Percentiles rank a stretch among this genome's conserved stretches.
These are phyloP conservation scores for Diplotaxis tenuifolia DNA, from an alignment of 345 rosid genomes.

Conservation along the genomic window DNA sequence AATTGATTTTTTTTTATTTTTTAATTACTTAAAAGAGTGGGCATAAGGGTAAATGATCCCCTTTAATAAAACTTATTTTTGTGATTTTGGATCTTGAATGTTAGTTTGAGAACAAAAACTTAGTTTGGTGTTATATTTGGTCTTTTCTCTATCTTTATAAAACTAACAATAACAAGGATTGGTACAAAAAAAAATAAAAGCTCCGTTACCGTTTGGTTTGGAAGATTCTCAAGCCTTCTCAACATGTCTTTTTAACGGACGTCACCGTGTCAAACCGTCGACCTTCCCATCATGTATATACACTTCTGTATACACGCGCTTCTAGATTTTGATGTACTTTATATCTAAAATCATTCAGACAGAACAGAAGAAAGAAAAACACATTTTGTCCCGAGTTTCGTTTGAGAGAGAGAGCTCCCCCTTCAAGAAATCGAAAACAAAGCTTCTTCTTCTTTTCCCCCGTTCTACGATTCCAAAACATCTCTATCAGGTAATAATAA, in stretches of 20 bases:
- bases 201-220: slow-evolving; percentile 23
- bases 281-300: neutral
- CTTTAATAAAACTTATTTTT: too few species aligned
- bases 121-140: too few species aligned
- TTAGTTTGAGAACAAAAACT: too few species aligned
- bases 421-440: slow-evolving; percentile 18
- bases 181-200: neutral
- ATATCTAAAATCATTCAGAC: slow-evolving; percentile 28
- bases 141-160: slow-evolving; percentile 11
- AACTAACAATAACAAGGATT: neutral
- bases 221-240: neutral
- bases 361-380: slow-evolving; percentile 22
- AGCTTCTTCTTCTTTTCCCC: slow-evolving; percentile 1
- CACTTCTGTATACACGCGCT: slow-evolving; percentile 25
- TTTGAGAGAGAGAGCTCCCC: slow-evolving; percentile 14
- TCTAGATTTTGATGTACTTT: neutral
- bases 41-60: too few species aligned
- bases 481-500: neutral
- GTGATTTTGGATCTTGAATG: too few species aligned
- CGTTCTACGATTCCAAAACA: neutral
- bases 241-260: slow-evolving; percentile 22
- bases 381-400: slow-evolving; percentile 22
- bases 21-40: too few species aligned
- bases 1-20: too few species aligned
- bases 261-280: slow-evolving; percentile 30